These are phyloP conservation scores for Barnettozyma hawaiiensis DNA, from an alignment of 1,139 yeast genomes.

Conservation along the genomic window DNA sequence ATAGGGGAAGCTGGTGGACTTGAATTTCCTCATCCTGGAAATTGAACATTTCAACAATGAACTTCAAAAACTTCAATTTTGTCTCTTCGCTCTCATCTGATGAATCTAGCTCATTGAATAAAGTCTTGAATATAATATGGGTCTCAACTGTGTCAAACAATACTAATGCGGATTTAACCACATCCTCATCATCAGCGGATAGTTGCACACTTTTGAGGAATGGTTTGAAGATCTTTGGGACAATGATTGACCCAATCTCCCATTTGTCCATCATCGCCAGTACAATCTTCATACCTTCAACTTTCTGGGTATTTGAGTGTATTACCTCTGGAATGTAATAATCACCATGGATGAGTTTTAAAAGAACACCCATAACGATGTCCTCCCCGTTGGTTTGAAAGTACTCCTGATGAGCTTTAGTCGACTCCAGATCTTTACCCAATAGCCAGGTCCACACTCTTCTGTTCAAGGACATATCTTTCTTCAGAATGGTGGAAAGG, in stretches of 20 bases:
- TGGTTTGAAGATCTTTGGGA: constrained; percentile 67
- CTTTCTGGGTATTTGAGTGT: constrained; percentile 29
- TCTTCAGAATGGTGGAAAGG: constrained; percentile 61
- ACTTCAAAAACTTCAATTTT: constrained; percentile 38
- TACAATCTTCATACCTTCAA: constrained; percentile 56
- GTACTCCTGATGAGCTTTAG: constrained; percentile 37
- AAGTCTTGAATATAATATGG: constrained; percentile 64
- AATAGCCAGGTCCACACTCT: constrained; percentile 89
- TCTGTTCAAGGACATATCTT: constrained; percentile 91
- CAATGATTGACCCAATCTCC: constrained; percentile 78
- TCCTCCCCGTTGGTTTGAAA: constrained; percentile 53
- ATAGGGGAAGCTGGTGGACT: constrained; percentile 67
- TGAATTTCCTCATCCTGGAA: constrained; percentile 84
- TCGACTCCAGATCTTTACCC: constrained; percentile 47
- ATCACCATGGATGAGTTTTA: constrained; percentile 39
- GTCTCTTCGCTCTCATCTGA: constrained; percentile 29
- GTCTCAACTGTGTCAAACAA: constrained; percentile 88
- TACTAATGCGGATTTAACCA: constrained; percentile 53
- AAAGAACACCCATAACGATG: constrained; percentile 47
- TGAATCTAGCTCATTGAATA: constrained; percentile 40
- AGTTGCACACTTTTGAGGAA: constrained; percentile 40
- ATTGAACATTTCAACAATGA: constrained; percentile 59
- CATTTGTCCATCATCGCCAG: constrained; percentile 81
- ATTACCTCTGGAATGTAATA: constrained; percentile 21
- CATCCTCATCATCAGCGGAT: constrained; percentile 31